Percentiles rank a stretch among this genome's conserved stretches.
phyloP scores from a whole-genome alignment of 2,329 filamentous ascomycete species.

The Beauveria varroae region DNA sequence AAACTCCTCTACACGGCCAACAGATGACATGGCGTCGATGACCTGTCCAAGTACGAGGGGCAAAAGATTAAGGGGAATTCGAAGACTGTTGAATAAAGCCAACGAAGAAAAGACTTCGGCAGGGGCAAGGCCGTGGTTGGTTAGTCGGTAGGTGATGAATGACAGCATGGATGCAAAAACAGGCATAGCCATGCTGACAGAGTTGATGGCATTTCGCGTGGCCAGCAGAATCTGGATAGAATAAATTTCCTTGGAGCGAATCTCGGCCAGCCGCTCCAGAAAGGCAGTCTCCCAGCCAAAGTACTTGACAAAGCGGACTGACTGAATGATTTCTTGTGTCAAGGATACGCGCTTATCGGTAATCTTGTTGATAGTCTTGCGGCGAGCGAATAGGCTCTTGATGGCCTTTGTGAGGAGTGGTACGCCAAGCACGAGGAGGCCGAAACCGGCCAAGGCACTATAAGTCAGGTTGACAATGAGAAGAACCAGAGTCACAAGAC shows the following conservation, averaged over 20 bases:
- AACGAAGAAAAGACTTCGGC: constrained; percentile 86
- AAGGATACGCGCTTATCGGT: constrained; percentile 88
- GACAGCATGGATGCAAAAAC: constrained; percentile 93
- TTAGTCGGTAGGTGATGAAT: constrained; percentile 73
- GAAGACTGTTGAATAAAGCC: constrained; percentile 84
- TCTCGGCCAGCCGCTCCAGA: constrained; percentile 63
- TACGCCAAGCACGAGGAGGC: constrained; percentile 68
- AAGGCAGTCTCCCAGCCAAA: constrained; percentile 95
- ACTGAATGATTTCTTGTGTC: constrained; percentile 85
- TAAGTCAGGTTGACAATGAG: constrained; percentile 84
- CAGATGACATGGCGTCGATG: constrained; percentile 79
- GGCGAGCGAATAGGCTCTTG: constrained; percentile 64
- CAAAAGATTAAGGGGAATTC: constrained; percentile 82
- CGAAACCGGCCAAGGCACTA: constrained; percentile 83
- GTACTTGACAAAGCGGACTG: constrained; percentile 91
- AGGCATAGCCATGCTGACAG: constrained; percentile 76
- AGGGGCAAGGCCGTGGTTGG: constrained; percentile 60
- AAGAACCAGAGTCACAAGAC: constrained; percentile 70
- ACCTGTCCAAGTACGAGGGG: constrained; percentile 84
- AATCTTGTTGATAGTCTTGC: constrained; percentile 80
- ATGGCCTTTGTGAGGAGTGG: constrained; percentile 73
- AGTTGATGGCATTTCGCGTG: constrained; percentile 78
- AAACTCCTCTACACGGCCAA: constrained; percentile 83
- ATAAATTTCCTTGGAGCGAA: constrained; percentile 68
- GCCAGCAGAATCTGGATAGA: constrained; percentile 79